These are phyloP conservation scores for Yamadazyma blattariae DNA, from an alignment of 1,139 yeast genomes.

Conservation along the genomic window DNA sequence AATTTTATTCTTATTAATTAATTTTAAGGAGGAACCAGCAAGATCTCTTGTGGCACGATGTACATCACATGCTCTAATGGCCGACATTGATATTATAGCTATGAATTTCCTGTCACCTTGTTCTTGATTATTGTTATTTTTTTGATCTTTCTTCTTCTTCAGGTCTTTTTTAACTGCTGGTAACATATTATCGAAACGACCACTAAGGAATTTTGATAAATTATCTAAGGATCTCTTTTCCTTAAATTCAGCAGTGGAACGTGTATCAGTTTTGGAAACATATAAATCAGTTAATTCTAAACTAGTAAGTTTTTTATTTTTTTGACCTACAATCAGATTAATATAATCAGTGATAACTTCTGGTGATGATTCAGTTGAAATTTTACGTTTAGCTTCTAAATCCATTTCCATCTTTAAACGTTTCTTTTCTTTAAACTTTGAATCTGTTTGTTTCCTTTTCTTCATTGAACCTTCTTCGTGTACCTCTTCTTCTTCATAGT, in stretches of 20 bases:
- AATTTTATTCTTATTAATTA: conserved; percentile 65
- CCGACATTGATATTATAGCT: conserved; percentile 64
- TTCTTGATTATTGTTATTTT: conserved; percentile 4
- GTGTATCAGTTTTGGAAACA: conserved; percentile 45
- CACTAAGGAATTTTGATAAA: conserved; percentile 41
- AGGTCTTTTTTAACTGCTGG: conserved; percentile 28
- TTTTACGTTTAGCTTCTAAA: conserved; percentile 44
- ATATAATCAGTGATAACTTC: conserved; percentile 61
- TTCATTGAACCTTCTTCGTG: conserved; percentile 10
- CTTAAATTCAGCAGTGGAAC: conserved; percentile 49
- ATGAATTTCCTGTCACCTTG: conserved; percentile 33
- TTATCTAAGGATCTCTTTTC: conserved; percentile 48
- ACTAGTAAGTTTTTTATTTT: conserved; percentile 56
- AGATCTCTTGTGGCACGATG: conserved; percentile 57
- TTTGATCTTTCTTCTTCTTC: conserved; percentile 19
- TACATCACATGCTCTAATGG: conserved; percentile 70
- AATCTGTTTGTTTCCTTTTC: conserved; percentile 29
- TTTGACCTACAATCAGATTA: conserved; percentile 48
- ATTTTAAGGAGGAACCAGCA: conserved; percentile 57
- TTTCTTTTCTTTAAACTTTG: conserved; percentile 50
- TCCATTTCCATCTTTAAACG: conserved; percentile 59
- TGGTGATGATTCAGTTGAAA: conserved; percentile 47
- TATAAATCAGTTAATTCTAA: conserved; percentile 61
- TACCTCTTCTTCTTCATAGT: too few species aligned
- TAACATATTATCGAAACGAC: conserved; percentile 43